Percentiles rank a stretch among this genome's conserved stretches.
These are phyloP conservation scores for Fonsecaea erecta DNA, from an alignment of 2,329 filamentous ascomycete genomes.

Conservation along the genomic window DNA sequence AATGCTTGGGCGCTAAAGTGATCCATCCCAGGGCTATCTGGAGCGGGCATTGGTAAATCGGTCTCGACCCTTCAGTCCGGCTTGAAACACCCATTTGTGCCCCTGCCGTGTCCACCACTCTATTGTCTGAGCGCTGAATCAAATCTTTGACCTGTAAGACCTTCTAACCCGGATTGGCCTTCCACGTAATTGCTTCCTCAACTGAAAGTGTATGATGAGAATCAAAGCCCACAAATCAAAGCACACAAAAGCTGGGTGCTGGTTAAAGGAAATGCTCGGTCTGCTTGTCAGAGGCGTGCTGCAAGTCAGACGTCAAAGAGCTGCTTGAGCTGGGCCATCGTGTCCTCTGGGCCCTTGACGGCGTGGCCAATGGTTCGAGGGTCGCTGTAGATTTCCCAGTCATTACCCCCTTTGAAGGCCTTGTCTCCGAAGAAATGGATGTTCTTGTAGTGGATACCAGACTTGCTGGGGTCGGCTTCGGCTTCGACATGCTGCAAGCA, in stretches of 20 bases:
- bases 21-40: too few relatives aligned
- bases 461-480: conserved; percentile 67
- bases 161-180: background rate
- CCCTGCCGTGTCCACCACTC: conserved; percentile 1
- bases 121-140: background rate
- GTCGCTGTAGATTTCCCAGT: conserved; percentile 91
- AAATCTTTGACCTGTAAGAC: background rate
- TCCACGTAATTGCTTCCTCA: background rate
- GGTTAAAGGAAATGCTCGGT: background rate
- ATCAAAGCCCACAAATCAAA: background rate
- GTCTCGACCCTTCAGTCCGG: too few relatives aligned
- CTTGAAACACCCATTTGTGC: too few relatives aligned
- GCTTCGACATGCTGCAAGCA: conserved; percentile 85
- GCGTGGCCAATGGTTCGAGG: conserved; percentile 80
- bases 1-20: too few relatives aligned
- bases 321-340: conserved; percentile 77
- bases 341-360: conserved; percentile 81
- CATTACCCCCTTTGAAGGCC: conserved; percentile 86
- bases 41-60: background rate
- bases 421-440: conserved; percentile 99
- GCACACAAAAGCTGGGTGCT: background rate
- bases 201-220: background rate
- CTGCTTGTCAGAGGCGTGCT: conserved; percentile 19
- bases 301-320: conserved; percentile 60
- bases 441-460: conserved; percentile 69